Conservation (phyloP, 1,284 basidiomycete species). For the Acaromyces ingoldii region DNA sequence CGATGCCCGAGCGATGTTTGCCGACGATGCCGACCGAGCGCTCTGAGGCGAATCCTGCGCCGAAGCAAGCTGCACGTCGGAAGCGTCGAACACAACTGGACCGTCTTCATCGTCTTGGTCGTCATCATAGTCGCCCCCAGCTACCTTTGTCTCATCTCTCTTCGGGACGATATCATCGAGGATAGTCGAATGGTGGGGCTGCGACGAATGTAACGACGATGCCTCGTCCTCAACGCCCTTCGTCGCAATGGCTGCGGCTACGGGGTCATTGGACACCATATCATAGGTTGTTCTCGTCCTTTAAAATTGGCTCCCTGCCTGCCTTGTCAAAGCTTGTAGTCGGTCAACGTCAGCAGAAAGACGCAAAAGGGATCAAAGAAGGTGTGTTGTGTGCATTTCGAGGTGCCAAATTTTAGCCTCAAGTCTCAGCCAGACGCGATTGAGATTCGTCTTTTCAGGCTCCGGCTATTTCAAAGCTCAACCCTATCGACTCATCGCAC, state of each 20-base stretch:
- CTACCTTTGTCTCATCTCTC: not conserved
- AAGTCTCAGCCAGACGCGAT: no score
- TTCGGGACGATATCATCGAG: conserved; percentile 5
- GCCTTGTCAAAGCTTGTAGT: no score
- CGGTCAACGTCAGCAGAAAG: no score
- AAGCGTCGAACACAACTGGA: conserved; percentile 28
- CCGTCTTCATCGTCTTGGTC: conserved; percentile 34
- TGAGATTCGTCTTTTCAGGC: no score
- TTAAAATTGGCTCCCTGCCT: no score
- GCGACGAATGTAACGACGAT: conserved; percentile 16
- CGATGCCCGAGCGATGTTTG: conserved; percentile 17
- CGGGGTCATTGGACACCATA: conserved; percentile 36
- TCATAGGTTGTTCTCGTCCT: no score
- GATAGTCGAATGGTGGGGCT: conserved; percentile 9
- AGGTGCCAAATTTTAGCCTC: no score
- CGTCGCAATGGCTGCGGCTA: conserved; percentile 31
- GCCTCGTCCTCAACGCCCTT: conserved; percentile 28
- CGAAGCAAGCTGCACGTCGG: not conserved
- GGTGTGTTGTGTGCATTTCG: no score
- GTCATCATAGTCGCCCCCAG: conserved; percentile 14
- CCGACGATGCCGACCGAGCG: not conserved
- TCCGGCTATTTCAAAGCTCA: no score
- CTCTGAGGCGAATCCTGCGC: not conserved
- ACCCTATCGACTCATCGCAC: no score
- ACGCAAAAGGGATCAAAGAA: no score